These are phyloP conservation scores for Aspergillus tubingensis DNA, from an alignment of 2,329 filamentous ascomycete genomes.

Conservation along the genomic window DNA sequence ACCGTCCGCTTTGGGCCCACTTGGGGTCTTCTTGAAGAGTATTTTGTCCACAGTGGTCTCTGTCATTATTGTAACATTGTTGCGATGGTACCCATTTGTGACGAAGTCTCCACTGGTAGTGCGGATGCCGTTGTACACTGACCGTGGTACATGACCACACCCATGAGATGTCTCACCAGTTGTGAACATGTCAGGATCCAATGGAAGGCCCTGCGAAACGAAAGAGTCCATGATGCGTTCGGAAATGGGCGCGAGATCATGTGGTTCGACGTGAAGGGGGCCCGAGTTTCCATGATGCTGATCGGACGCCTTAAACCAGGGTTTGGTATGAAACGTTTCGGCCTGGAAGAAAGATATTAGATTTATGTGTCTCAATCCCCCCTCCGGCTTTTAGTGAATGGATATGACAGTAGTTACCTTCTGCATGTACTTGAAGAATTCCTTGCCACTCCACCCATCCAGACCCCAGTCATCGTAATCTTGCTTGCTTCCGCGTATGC, in stretches of 20 bases:
- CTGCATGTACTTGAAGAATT: slow-evolving; percentile 59
- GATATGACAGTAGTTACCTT: slow-evolving; percentile 43
- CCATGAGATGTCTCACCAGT: slow-evolving; percentile 55
- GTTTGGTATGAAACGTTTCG: slow-evolving; percentile 60
- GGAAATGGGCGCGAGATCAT: slow-evolving; percentile 62
- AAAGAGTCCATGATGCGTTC: slow-evolving; percentile 58
- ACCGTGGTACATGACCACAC: slow-evolving; percentile 58
- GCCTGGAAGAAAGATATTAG: slow-evolving; percentile 36
- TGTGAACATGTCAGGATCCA: slow-evolving; percentile 63
- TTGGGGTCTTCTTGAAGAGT: slow-evolving; percentile 43
- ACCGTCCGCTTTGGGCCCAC: slow-evolving; percentile 46
- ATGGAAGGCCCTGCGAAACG: slow-evolving; percentile 55
- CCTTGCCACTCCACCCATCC: slow-evolving; percentile 58
- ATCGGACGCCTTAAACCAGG: slow-evolving; percentile 56
- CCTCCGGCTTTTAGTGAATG: neutral
- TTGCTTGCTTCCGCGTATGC: slow-evolving; percentile 46
- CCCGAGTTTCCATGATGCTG: slow-evolving; percentile 55
- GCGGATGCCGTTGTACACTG: slow-evolving; percentile 55
- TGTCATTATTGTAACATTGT: slow-evolving; percentile 53
- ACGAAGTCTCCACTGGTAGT: slow-evolving; percentile 59
- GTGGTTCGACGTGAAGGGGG: slow-evolving; percentile 58
- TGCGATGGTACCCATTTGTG: slow-evolving; percentile 43
- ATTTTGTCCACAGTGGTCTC: slow-evolving; percentile 57
- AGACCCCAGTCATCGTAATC: slow-evolving; percentile 58
- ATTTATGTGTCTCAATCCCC: neutral